Evolutionary conservation across 2,329 filamentous ascomycete genomes (phyloP).

Genomic region (Neophaeococcomyces aloes): DNA sequence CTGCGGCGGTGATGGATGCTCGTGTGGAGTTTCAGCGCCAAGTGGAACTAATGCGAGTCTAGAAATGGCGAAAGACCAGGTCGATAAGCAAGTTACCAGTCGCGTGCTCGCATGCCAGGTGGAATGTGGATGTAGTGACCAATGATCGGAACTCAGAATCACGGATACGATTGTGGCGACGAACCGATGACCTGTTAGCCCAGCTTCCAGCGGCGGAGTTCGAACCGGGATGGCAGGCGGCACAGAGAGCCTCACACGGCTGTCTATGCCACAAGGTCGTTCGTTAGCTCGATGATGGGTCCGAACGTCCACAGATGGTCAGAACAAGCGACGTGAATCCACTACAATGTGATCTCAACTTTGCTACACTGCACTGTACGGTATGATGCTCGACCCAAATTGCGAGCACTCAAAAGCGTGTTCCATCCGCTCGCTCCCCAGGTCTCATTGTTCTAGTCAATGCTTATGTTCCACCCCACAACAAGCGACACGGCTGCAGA

Average conservation of each 20-base stretch:
- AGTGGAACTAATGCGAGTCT: background rate
- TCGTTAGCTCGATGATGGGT: background rate
- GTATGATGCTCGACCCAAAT: too few relatives aligned
- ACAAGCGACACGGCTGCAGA: too few relatives aligned
- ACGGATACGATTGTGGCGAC: background rate
- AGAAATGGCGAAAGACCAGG: background rate
- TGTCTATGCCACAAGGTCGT: too few relatives aligned
- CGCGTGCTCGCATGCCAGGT: background rate
- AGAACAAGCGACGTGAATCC: too few relatives aligned
- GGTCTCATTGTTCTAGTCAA: too few relatives aligned
- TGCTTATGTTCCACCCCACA: too few relatives aligned
- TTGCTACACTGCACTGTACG: too few relatives aligned
- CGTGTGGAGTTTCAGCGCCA: background rate
- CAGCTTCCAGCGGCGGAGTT: background rate
- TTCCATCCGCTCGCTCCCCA: too few relatives aligned
- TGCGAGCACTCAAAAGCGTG: too few relatives aligned
- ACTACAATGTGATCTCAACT: too few relatives aligned
- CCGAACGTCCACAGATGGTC: background rate
- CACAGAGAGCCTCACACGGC: too few relatives aligned
- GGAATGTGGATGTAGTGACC: background rate
- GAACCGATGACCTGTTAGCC: background rate
- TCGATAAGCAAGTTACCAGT: background rate
- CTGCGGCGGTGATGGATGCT: too few relatives aligned
- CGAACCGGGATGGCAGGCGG: background rate
- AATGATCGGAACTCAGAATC: background rate